Conservation (phyloP, 2,329 filamentous ascomycete genomes). For the Ceratocystis destructans region DNA sequence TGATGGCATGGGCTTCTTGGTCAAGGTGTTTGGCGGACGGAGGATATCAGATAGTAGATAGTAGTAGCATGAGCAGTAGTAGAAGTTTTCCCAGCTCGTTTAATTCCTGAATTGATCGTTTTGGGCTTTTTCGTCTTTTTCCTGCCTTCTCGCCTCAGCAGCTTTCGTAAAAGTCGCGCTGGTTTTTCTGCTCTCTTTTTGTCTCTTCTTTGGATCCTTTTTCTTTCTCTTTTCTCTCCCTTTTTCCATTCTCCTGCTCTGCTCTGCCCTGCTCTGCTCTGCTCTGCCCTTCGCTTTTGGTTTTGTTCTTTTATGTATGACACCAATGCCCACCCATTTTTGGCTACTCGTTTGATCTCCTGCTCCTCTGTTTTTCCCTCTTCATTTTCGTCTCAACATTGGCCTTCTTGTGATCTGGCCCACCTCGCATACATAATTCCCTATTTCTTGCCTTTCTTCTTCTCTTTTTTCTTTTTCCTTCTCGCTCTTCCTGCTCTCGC, state of each 20-base stretch:
- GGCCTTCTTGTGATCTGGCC: background rate
- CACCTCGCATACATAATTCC: background rate
- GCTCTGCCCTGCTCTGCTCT: too few species aligned
- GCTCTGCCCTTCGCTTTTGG: background rate
- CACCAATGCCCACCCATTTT: background rate
- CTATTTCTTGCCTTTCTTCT: background rate
- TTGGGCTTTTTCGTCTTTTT: background rate
- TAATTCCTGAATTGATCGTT: background rate
- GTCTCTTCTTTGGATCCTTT: constrained; percentile 4
- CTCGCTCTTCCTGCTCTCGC: background rate
- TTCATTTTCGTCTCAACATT: constrained; percentile 4
- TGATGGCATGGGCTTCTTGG: too few species aligned
- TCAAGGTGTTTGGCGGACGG: too few species aligned
- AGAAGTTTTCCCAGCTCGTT: background rate
- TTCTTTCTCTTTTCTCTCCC: background rate
- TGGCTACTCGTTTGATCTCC: background rate
- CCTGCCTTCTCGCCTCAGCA: background rate
- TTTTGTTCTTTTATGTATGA: background rate
- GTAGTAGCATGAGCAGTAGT: too few species aligned
- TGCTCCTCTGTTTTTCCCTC: background rate
- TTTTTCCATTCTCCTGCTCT: background rate
- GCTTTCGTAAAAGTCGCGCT: background rate
- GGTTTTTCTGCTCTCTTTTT: background rate
- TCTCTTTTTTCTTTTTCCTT: background rate
- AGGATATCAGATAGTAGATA: too few species aligned